Evolutionary conservation across 2,329 filamentous ascomycete genomes (phyloP).

Genomic region (Colletotrichum spinosum): DNA sequence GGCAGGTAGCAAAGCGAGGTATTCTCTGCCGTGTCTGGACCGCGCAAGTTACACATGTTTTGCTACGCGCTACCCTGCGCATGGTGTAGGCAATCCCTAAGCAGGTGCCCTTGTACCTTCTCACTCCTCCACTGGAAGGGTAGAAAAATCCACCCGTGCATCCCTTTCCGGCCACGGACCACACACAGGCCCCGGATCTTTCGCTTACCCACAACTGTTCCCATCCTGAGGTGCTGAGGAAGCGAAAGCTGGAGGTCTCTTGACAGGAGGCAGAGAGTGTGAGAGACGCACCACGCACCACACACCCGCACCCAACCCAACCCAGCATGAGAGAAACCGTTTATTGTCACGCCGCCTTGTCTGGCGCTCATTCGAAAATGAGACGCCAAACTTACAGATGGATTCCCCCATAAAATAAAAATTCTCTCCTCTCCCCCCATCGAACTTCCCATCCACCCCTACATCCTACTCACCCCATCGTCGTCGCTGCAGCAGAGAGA

Average conservation of each 20-base stretch:
- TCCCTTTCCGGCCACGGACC: slow-evolving; percentile 34
- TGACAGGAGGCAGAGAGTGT: slow-evolving; percentile 30
- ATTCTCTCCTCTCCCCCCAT: slow-evolving; percentile 39
- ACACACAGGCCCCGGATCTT: slow-evolving; percentile 19
- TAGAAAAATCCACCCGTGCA: slow-evolving; percentile 28
- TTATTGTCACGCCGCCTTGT: slow-evolving; percentile 41
- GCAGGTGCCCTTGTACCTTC: slow-evolving; percentile 29
- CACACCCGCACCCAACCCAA: slow-evolving; percentile 36
- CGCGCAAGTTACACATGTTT: neutral
- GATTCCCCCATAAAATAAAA: slow-evolving; percentile 50
- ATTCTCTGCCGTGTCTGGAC: too few relatives aligned
- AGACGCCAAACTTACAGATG: slow-evolving; percentile 51
- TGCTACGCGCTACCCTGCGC: slow-evolving; percentile 9
- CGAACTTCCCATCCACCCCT: slow-evolving; percentile 38
- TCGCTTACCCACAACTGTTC: slow-evolving; percentile 38
- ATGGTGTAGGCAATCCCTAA: slow-evolving; percentile 4
- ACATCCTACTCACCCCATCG: slow-evolving; percentile 31
- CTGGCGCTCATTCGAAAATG: slow-evolving; percentile 44
- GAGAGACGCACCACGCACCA: slow-evolving; percentile 27
- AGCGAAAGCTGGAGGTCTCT: slow-evolving; percentile 39
- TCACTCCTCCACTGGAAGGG: slow-evolving; percentile 13
- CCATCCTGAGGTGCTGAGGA: slow-evolving; percentile 36
- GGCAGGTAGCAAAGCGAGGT: too few relatives aligned
- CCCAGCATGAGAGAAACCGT: slow-evolving; percentile 39
- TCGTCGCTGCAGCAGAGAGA: slow-evolving; percentile 12